Evolutionary conservation across 2,329 filamentous ascomycete species (phyloP).

Genomic region (Beauveria scarabaeidicola): DNA sequence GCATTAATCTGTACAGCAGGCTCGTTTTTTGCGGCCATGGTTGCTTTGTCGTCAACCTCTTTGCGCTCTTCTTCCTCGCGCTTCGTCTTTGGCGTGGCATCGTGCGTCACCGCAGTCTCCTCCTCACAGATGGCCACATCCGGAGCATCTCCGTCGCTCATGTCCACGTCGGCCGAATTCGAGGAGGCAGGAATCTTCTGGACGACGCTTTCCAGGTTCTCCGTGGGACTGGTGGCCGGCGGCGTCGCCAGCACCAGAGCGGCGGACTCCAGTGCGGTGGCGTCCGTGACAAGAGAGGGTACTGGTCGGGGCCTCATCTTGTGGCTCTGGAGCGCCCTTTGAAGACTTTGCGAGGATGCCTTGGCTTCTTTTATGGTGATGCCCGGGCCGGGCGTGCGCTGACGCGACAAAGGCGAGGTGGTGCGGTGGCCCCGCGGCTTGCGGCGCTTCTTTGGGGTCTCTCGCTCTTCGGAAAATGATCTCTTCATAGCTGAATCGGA

Average conservation of each 20-base stretch:
- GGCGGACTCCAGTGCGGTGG: not conserved
- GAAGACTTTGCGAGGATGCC: not conserved
- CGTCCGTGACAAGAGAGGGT: not conserved
- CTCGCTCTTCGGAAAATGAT: not conserved
- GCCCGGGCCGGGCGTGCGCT: not conserved
- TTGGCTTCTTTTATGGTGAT: not conserved
- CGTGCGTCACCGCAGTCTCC: too few species aligned
- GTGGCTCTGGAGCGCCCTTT: not conserved
- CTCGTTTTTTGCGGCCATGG: not conserved
- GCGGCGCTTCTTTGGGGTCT: constrained; percentile 1
- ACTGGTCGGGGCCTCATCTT: not conserved
- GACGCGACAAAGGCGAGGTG: not conserved
- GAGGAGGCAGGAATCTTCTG: not conserved
- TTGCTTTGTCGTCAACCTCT: not conserved
- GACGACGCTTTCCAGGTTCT: not conserved
- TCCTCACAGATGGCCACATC: too few species aligned
- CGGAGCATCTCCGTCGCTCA: not conserved
- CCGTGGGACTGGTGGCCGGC: not conserved
- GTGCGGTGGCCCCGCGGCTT: not conserved
- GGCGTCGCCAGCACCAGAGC: not conserved
- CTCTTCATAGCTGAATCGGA: not conserved
- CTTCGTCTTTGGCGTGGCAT: too few species aligned
- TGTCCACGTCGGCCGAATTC: not conserved
- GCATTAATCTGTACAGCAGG: not conserved
- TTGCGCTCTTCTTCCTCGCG: not conserved